Conservation (phyloP, 2,329 filamentous ascomycete genomes). For the Epichloe elymi region DNA sequence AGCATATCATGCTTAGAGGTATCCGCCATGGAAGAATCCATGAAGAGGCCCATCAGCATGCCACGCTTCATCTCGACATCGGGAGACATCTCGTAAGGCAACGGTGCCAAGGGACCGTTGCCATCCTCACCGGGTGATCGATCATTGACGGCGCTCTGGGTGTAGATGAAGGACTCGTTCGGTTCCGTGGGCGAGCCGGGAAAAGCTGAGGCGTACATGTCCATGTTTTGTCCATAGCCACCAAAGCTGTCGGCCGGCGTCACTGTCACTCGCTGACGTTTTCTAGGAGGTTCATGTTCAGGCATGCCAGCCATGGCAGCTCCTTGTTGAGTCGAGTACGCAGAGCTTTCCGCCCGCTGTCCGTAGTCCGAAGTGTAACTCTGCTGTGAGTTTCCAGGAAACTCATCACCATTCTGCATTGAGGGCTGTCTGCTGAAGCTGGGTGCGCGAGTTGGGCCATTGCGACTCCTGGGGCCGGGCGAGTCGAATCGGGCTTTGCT, state of each 20-base stretch:
- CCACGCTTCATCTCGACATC: conserved; percentile 70
- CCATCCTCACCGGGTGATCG: conserved; percentile 33
- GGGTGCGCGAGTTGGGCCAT: conserved; percentile 51
- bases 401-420: conserved; percentile 55
- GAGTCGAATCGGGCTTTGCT: conserved; percentile 93
- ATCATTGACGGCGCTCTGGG: conserved; percentile 34
- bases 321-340: conserved; percentile 51
- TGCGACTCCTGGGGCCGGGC: conserved; percentile 55
- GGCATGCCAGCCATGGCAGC: conserved; percentile 26
- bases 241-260: conserved; percentile 46
- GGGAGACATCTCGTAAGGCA: conserved; percentile 46
- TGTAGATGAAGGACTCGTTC: conserved; percentile 66
- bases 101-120: conserved; percentile 48
- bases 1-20: conserved; percentile 65
- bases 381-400: conserved; percentile 69
- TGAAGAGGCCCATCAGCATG: conserved; percentile 69
- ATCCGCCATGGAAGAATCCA: conserved; percentile 59
- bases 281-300: conserved; percentile 66
- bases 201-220: conserved; percentile 33
- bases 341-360: conserved; percentile 52
- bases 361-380: conserved; percentile 67
- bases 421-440: conserved; percentile 61
- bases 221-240: conserved; percentile 35
- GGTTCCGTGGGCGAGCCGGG: conserved; percentile 67
- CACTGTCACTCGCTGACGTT: conserved; percentile 51